Percentiles rank a stretch among this genome's conserved stretches.
These are phyloP conservation scores for Fusarium coicis DNA, from an alignment of 2,329 filamentous ascomycete genomes.

Conservation along the genomic window DNA sequence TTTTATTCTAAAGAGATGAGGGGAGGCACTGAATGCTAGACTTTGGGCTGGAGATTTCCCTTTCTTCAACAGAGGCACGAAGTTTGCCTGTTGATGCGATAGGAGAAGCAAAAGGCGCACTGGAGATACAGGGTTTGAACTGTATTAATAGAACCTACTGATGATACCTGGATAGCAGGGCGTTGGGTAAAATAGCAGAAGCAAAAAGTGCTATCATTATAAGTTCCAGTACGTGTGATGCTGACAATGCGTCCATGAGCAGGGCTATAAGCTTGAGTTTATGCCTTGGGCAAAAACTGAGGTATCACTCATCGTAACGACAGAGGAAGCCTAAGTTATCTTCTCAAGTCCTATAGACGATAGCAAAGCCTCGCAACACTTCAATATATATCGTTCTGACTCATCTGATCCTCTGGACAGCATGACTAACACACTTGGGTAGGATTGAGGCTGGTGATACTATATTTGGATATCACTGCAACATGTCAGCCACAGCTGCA, in stretches of 20 bases:
- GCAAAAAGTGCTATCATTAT: conserved; percentile 2
- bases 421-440: background rate
- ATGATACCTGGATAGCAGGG: conserved; percentile 35
- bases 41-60: background rate
- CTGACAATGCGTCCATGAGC: background rate
- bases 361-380: background rate
- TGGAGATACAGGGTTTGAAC: conserved; percentile 26
- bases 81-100: background rate
- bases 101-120: conserved; percentile 5
- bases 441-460: background rate
- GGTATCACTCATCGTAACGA: no score
- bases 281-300: background rate
- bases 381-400: background rate
- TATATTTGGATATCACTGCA: background rate
- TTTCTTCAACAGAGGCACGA: background rate
- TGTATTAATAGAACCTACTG: conserved; percentile 33
- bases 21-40: conserved; percentile 15
- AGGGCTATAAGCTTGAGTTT: background rate
- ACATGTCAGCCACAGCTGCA: background rate
- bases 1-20: conserved; percentile 29
- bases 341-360: background rate
- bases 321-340: background rate
- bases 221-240: background rate
- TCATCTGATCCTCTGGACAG: background rate
- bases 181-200: conserved; percentile 22